These are phyloP conservation scores for Neonectria faginata DNA, from an alignment of 2,329 filamentous ascomycete species.

Conservation along the genomic window DNA sequence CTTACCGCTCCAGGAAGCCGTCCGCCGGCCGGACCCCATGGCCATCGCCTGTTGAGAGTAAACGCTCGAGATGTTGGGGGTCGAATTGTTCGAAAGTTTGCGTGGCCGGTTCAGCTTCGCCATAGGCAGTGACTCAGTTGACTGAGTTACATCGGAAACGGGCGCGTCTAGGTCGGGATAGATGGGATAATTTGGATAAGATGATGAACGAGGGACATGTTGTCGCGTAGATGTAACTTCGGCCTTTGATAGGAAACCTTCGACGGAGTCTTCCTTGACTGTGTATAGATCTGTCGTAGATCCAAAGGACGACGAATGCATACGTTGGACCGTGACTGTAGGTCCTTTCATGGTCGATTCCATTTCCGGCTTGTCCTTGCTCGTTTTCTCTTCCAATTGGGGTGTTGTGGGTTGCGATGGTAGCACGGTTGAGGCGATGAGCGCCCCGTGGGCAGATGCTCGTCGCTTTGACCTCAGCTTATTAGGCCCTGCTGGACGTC, in stretches of 20 bases:
- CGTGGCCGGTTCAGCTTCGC: slow-evolving; percentile 51
- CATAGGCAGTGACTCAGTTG: slow-evolving; percentile 36
- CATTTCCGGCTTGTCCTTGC: slow-evolving; percentile 27
- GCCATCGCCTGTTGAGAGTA: slow-evolving; percentile 47
- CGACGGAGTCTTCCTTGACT: slow-evolving; percentile 35
- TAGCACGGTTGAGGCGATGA: slow-evolving; percentile 21
- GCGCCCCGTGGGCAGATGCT: slow-evolving; percentile 38
- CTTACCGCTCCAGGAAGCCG: slow-evolving; percentile 51
- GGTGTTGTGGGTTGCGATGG: slow-evolving; percentile 17
- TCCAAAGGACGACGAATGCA: slow-evolving; percentile 38
- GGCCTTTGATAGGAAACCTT: slow-evolving; percentile 32
- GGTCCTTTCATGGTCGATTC: slow-evolving; percentile 40
- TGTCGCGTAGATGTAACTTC: slow-evolving; percentile 20
- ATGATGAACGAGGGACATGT: slow-evolving; percentile 32
- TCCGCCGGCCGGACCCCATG: slow-evolving; percentile 41
- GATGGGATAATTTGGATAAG: slow-evolving; percentile 43
- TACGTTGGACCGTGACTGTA: slow-evolving; percentile 37
- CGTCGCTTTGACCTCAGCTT: slow-evolving; percentile 43
- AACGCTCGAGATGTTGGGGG: slow-evolving; percentile 42
- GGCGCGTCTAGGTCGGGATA: slow-evolving; percentile 50
- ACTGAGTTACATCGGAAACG: slow-evolving; percentile 35
- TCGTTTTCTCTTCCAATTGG: slow-evolving; percentile 20
- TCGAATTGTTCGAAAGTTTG: slow-evolving; percentile 50
- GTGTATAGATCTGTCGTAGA: slow-evolving; percentile 36
- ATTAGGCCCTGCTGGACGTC: slow-evolving; percentile 42